Conservation (phyloP, 192 early-diverging fungal species). For the Lobosporangium transversale region DNA sequence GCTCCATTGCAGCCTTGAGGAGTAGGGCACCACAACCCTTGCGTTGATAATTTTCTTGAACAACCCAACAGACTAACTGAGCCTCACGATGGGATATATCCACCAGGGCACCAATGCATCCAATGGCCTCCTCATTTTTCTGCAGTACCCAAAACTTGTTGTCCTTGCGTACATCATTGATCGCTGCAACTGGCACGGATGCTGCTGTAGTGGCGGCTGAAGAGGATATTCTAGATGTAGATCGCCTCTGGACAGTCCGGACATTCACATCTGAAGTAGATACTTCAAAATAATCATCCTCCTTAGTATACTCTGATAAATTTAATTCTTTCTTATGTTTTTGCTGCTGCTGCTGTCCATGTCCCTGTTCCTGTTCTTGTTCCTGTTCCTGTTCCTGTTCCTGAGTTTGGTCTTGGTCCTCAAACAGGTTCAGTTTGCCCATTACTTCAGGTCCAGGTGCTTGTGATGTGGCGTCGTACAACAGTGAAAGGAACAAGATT, state of each 20-base stretch:
- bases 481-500: conserved; percentile 19
- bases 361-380: too few species aligned
- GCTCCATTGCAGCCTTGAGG: conserved; percentile 36
- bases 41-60: not conserved
- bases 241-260: conserved; percentile 4
- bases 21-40: conserved; percentile 25
- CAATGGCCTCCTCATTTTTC: not conserved
- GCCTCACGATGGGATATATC: conserved; percentile 12
- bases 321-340: too few species aligned
- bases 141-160: conserved; percentile 38
- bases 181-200: too few species aligned
- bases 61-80: conserved; percentile 14
- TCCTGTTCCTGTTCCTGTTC: not conserved
- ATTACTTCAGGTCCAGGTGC: conserved; percentile 18
- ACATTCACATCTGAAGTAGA: not conserved
- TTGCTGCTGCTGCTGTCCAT: too few species aligned
- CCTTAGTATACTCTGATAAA: too few species aligned
- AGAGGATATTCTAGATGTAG: not conserved
- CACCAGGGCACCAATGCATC: conserved; percentile 30
- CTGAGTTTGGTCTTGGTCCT: conserved; percentile 16
- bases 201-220: not conserved
- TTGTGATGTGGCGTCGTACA: conserved; percentile 27
- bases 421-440: conserved; percentile 24
- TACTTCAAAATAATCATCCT: not conserved
- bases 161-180: conserved; percentile 14